phyloP scores from a whole-genome alignment of 768 basidiomycete genomes.

The Clitopilus passeckerianus region DNA sequence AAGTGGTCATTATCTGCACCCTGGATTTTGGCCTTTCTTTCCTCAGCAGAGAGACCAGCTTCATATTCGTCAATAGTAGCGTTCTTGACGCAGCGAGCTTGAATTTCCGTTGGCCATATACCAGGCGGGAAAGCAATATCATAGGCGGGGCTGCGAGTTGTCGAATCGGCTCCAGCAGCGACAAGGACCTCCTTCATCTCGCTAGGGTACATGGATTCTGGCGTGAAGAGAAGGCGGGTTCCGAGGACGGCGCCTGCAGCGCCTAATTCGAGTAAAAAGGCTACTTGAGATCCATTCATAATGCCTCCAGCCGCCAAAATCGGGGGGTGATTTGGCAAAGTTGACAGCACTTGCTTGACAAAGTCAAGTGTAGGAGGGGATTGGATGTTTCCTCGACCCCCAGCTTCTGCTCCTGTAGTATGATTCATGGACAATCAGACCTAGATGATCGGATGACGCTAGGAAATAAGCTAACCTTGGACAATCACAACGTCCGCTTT shows the following conservation, averaged over 20 bases:
- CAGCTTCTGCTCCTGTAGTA: slow-evolving; percentile 22
- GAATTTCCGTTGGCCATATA: slow-evolving; percentile 37
- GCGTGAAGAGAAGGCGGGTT: slow-evolving; percentile 53
- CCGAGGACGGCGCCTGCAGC: slow-evolving; percentile 52
- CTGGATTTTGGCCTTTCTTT: neutral
- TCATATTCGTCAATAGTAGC: slow-evolving; percentile 22
- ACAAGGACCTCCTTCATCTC: slow-evolving; percentile 19
- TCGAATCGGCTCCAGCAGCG: slow-evolving; percentile 20
- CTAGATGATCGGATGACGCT: neutral
- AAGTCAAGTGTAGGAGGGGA: slow-evolving; percentile 46
- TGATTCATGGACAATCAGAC: slow-evolving; percentile 1
- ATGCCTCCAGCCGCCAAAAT: slow-evolving; percentile 64
- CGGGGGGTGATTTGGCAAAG: slow-evolving; percentile 41
- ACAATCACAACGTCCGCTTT: slow-evolving; percentile 58
- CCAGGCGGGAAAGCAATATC: slow-evolving; percentile 34
- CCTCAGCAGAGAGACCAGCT: slow-evolving; percentile 25
- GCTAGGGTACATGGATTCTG: slow-evolving; percentile 29
- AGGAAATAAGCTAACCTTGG: slow-evolving; percentile 41
- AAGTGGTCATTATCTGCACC: slow-evolving; percentile 1
- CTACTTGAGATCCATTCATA: slow-evolving; percentile 44
- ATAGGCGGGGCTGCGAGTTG: slow-evolving; percentile 36
- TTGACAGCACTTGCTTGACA: slow-evolving; percentile 28
- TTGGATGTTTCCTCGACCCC: slow-evolving; percentile 29
- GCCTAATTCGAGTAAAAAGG: slow-evolving; percentile 45
- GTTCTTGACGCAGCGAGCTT: slow-evolving; percentile 43